Evolutionary conservation across 2,329 filamentous ascomycete species (phyloP).

Genomic region (Onygenales sp.): DNA sequence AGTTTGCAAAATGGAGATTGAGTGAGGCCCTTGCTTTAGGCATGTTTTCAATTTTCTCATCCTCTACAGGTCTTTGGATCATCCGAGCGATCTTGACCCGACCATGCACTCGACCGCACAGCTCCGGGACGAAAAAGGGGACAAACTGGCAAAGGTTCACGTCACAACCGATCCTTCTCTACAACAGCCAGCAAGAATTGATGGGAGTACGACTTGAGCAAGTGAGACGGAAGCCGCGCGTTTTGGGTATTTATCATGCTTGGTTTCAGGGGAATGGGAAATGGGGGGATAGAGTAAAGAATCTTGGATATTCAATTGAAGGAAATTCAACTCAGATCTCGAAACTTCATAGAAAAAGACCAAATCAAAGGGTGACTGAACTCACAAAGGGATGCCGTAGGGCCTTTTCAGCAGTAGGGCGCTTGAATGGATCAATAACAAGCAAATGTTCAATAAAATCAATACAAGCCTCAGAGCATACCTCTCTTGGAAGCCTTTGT

Average conservation of each 20-base stretch:
- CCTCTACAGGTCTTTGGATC: not conserved
- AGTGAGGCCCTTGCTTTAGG: not conserved
- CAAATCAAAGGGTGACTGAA: not conserved
- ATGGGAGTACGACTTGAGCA: not conserved
- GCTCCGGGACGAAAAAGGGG: not conserved
- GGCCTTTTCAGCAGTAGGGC: conserved; percentile 2
- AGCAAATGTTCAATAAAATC: conserved; percentile 7
- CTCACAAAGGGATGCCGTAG: conserved; percentile 5
- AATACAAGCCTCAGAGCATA: conserved; percentile 2
- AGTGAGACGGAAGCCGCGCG: not conserved
- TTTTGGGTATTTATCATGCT: not conserved
- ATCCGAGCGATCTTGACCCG: not conserved
- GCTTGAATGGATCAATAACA: conserved; percentile 4
- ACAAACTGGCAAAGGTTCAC: not conserved
- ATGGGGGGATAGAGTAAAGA: no score
- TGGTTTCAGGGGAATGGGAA: no score
- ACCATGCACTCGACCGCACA: not conserved
- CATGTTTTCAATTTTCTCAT: not conserved
- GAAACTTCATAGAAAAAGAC: not conserved
- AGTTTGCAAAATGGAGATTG: not conserved
- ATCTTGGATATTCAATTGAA: no score
- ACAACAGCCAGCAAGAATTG: not conserved
- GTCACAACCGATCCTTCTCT: not conserved
- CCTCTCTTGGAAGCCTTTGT: conserved; percentile 1
- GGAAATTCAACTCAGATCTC: no score